phyloP scores from a whole-genome alignment of 768 basidiomycete genomes.

The Tricholoma flavovirens region DNA sequence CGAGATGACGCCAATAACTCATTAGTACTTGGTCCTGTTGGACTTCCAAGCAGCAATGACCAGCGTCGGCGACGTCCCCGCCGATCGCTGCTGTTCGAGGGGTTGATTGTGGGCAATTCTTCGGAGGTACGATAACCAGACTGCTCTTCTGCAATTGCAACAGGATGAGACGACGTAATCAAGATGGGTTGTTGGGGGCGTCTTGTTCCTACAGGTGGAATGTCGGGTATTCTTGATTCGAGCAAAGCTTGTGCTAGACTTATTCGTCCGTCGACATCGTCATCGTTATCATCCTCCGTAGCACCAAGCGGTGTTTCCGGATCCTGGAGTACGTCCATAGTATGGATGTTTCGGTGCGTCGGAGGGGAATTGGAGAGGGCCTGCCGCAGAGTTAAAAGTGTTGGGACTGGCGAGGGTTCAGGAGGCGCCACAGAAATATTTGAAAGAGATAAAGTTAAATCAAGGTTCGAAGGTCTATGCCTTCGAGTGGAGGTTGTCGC shows the following conservation, averaged over 20 bases:
- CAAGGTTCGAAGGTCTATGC: conserved; percentile 63
- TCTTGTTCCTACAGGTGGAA: conserved; percentile 64
- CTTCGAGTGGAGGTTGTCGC: conserved; percentile 34
- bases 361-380: conserved; percentile 49
- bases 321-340: conserved; percentile 19
- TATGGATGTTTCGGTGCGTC: conserved; percentile 13
- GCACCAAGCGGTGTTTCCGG: conserved; percentile 36
- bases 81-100: conserved; percentile 26
- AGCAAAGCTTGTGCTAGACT: conserved; percentile 68
- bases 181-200: conserved; percentile 67
- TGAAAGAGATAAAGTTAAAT: conserved; percentile 43
- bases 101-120: conserved; percentile 23
- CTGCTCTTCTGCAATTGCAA: conserved; percentile 35
- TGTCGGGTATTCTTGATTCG: conserved; percentile 72
- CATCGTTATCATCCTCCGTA: conserved; percentile 50
- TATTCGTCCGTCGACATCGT: conserved; percentile 60
- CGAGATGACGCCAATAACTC: conserved; percentile 10
- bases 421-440: conserved; percentile 31
- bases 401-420: conserved; percentile 57
- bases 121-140: conserved; percentile 46
- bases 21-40: conserved; percentile 19
- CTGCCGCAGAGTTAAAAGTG: conserved; percentile 61
- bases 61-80: conserved; percentile 55
- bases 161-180: conserved; percentile 39
- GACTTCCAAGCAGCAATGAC: conserved; percentile 54